A percentile compares a stretch with the other conserved stretches of the same genome.
Conservation (phyloP, 2,329 filamentous ascomycete genomes). For the Penicillium sp. region DNA sequence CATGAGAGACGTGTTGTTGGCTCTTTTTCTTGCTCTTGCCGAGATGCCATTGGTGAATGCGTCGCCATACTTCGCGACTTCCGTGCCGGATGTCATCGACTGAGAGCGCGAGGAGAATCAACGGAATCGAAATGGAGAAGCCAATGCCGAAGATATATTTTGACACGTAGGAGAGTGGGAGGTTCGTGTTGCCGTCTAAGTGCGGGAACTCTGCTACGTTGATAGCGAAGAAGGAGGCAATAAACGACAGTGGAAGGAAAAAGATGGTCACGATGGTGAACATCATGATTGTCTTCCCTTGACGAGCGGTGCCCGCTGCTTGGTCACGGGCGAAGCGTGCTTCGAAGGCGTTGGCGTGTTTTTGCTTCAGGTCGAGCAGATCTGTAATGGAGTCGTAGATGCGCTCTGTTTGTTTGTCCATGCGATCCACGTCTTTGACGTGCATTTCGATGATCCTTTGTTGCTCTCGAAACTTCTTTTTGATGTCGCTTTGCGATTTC, state of each 20-base stretch:
- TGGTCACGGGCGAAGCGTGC: conserved; percentile 57
- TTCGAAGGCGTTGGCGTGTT: conserved; percentile 65
- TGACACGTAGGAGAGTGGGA: conserved; percentile 49
- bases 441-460: conserved; percentile 56
- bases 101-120: conserved; percentile 45
- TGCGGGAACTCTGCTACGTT: conserved; percentile 49
- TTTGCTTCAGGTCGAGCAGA: conserved; percentile 64
- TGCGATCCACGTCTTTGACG: conserved; percentile 58
- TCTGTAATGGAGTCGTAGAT: conserved; percentile 60
- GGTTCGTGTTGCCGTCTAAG: conserved; percentile 24
- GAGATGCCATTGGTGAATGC: conserved; percentile 21
- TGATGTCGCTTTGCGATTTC: conserved; percentile 45
- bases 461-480: conserved; percentile 55
- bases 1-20: neutral
- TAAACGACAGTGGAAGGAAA: conserved; percentile 55
- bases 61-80: conserved; percentile 22
- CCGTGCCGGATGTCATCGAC: conserved; percentile 41
- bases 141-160: conserved; percentile 56
- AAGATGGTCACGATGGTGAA: conserved; percentile 59
- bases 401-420: conserved; percentile 59
- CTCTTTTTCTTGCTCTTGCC: neutral
- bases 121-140: conserved; percentile 50
- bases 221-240: conserved; percentile 54
- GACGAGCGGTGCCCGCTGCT: conserved; percentile 56
- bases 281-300: conserved; percentile 56